A percentile compares a stretch with the other conserved stretches of the same genome.
phyloP scores from a whole-genome alignment of 2,329 filamentous ascomycete genomes.

The Thermomyces lanuginosus region DNA sequence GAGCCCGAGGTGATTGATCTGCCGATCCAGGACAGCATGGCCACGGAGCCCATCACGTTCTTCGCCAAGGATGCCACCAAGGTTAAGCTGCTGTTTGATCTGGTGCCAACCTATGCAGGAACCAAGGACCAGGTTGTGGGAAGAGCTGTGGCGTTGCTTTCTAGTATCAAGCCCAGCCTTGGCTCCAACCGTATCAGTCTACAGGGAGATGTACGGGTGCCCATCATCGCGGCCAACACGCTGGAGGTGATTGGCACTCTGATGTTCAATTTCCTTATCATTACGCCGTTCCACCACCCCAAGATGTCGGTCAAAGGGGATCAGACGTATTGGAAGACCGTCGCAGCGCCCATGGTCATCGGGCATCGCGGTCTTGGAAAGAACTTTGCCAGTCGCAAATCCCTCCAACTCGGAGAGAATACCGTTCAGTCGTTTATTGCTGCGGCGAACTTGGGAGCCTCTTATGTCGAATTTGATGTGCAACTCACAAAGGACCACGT shows the following conservation, averaged over 20 bases:
- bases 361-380: conserved; percentile 69
- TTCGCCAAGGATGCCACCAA: conserved; percentile 59
- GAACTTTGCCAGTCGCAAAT: conserved; percentile 68
- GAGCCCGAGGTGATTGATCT: conserved; percentile 83
- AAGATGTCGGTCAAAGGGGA: conserved; percentile 84
- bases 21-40: conserved; percentile 83
- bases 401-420: conserved; percentile 88
- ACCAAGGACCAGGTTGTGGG: conserved; percentile 66
- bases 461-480: conserved; percentile 65
- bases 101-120: conserved; percentile 88
- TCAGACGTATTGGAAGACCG: conserved; percentile 92
- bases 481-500: conserved; percentile 98
- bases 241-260: conserved; percentile 86
- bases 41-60: conserved; percentile 86
- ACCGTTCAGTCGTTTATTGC: conserved; percentile 92
- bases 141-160: conserved; percentile 73
- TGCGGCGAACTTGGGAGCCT: conserved; percentile 76
- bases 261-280: conserved; percentile 91
- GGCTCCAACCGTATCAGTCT: conserved; percentile 79
- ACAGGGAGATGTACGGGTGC: conserved; percentile 81
- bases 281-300: conserved; percentile 84
- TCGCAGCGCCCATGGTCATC: conserved; percentile 72
- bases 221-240: conserved; percentile 65
- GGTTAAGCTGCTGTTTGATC: conserved; percentile 84
- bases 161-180: conserved; percentile 65